phyloP scores from a whole-genome alignment of 2,329 filamentous ascomycete species.

The Lasiodiplodia gonubiensis region DNA sequence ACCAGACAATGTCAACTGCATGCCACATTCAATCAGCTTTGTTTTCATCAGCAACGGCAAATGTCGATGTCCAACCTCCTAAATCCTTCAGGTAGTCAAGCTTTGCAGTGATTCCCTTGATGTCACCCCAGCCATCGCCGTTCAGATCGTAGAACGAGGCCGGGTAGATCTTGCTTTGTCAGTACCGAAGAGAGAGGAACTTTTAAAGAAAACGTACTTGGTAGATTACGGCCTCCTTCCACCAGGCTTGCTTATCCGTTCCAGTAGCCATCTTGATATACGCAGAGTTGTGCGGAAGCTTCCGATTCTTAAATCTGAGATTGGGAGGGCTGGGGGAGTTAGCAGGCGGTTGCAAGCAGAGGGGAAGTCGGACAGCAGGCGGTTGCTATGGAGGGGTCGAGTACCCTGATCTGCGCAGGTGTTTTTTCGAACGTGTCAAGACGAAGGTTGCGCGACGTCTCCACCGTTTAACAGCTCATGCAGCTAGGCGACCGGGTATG shows the following conservation, averaged over 20 bases:
- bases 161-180: conserved; percentile 48
- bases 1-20: conserved; percentile 67
- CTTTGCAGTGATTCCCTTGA: conserved; percentile 67
- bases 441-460: conserved; percentile 3
- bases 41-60: background rate
- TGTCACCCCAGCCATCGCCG: conserved; percentile 65
- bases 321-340: background rate
- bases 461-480: conserved; percentile 23
- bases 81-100: conserved; percentile 63
- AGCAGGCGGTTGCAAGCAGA: background rate
- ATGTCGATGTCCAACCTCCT: conserved; percentile 6
- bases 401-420: background rate
- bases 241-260: conserved; percentile 41
- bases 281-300: background rate
- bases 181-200: background rate
- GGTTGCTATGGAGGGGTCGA: background rate
- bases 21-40: conserved; percentile 29
- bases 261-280: background rate
- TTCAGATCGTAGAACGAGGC: conserved; percentile 59
- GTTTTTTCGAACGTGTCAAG: background rate
- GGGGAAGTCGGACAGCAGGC: background rate
- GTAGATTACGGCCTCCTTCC: conserved; percentile 54
- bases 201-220: conserved; percentile 26
- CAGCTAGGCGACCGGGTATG: conserved; percentile 21
- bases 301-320: background rate